Conservation (phyloP, 192 early-diverging fungal species). For the Thamnidium elegans region DNA sequence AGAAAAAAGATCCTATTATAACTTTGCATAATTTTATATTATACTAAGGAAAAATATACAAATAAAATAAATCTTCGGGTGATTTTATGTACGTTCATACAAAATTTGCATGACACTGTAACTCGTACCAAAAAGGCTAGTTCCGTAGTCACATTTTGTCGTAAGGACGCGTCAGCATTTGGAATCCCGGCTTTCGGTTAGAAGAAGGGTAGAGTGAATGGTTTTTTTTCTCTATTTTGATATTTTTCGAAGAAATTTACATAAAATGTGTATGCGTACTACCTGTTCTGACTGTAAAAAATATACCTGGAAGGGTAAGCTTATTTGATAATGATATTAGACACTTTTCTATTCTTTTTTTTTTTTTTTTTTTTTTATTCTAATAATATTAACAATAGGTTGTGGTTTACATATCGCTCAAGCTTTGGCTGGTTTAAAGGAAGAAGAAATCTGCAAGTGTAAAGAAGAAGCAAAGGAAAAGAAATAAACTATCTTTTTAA, state of each 20-base stretch:
- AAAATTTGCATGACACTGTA: too few species aligned
- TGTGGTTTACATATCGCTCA: conserved; percentile 29
- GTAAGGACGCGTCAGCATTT: conserved; percentile 8
- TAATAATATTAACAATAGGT: conserved; percentile 9
- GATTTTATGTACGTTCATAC: too few species aligned
- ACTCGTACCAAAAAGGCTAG: too few species aligned
- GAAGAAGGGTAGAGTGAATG: not conserved
- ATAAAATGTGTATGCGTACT: conserved; percentile 29
- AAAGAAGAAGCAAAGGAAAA: conserved; percentile 14
- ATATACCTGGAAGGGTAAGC: conserved; percentile 24
- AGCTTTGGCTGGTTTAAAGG: conserved; percentile 25
- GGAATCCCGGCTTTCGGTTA: not conserved
- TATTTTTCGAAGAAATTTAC: not conserved
- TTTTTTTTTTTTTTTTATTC: not conserved
- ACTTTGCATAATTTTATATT: too few species aligned
- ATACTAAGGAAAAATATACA: too few species aligned
- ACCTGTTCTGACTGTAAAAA: conserved; percentile 25
- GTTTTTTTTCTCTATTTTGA: not conserved
- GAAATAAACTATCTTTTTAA: conserved; percentile 9
- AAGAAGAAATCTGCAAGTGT: conserved; percentile 30
- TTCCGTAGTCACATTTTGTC: too few species aligned
- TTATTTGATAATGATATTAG: not conserved
- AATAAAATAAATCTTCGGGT: too few species aligned
- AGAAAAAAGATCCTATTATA: too few species aligned
- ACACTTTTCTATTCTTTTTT: too few species aligned